phyloP scores from a whole-genome alignment of 768 basidiomycete species.

The Gautieria morchelliformis region DNA sequence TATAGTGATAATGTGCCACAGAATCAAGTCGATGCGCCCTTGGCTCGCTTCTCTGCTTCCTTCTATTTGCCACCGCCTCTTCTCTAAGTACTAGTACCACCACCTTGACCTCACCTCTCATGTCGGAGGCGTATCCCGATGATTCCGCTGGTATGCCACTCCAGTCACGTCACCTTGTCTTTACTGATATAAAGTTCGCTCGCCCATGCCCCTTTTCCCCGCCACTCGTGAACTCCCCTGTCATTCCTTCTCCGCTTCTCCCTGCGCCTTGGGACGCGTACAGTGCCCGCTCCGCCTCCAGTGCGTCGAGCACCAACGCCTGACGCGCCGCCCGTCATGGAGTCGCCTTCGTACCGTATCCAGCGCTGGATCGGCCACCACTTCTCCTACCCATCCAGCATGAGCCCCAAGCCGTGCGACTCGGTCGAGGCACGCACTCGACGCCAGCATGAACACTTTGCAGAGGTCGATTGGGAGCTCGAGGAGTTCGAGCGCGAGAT shows the following conservation, averaged over 20 bases:
- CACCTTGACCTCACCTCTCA: background rate
- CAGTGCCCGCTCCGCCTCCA: background rate
- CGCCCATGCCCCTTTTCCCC: too few relatives aligned
- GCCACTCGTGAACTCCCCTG: too few relatives aligned
- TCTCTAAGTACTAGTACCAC: too few relatives aligned
- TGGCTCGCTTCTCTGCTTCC: too few relatives aligned
- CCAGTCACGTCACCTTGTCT: background rate
- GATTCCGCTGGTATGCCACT: background rate
- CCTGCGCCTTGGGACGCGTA: background rate
- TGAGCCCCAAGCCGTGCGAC: background rate
- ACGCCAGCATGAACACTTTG: background rate
- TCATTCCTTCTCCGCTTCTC: background rate
- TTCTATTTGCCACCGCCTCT: too few relatives aligned
- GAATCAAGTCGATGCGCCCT: too few relatives aligned
- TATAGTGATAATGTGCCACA: background rate
- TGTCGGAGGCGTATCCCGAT: background rate
- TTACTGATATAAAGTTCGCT: too few relatives aligned
- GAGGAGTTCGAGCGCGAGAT: constrained; percentile 5
- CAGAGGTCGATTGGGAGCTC: background rate
- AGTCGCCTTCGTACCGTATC: background rate
- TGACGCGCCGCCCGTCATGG: background rate
- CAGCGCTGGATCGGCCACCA: background rate
- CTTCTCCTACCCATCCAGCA: background rate
- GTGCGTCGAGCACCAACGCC: background rate
- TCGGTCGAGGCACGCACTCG: background rate